Base-by-base conservation (phyloP, 768 basidiomycete species). In the Calocera cornea region DNA sequence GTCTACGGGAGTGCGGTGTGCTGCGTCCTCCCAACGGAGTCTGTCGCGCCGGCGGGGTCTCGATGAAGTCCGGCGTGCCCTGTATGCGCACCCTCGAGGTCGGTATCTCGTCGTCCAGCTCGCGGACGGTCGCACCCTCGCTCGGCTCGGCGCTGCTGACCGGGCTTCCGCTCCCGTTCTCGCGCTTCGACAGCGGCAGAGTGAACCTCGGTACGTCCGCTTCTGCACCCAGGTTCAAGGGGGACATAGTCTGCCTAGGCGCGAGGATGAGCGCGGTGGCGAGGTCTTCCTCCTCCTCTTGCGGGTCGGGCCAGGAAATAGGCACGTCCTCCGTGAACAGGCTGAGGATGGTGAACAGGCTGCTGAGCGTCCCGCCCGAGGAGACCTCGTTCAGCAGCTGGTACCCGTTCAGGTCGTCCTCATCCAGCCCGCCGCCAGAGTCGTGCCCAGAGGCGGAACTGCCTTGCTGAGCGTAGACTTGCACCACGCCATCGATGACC, bases 381-480 rank as follows among this genome's bases (percentile, higher is more conserved):
- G 92, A 88, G 33, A 99, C 97, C 79, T 97, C 93, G 74, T 98
- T 99, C 41, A 99, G 82, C 7, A 98, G 80, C 73, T 98, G 93
- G 77, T 94, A 97, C 1, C 95, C 95, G 70, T 97, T 95, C 84
- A 91, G 89, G 65, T 90, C 87, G 73, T 91, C 90, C 66, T 87
- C 85, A 41, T 91, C 90, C 86, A 87, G 90, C 14, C 83, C 77
- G 44, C 83, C 84, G 66, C 82, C 82, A 65, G 67, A 74, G n/a
- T 77, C 79, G 2, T 75, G 76, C 34, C 81, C 80, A 12, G 50
- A 17, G 70, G 78, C 8, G 33, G 67, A 54, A 27, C n/a, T 41
- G 82, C 3, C 84, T 86, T 0, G 87, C 68, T 85, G 84, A 17
- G 91, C 91, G 75, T 84, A 97, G 12, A 98, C 92, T 73, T 99